These are phyloP conservation scores for Calonectria hongkongensis DNA, from an alignment of 2,329 filamentous ascomycete genomes.

Conservation along the genomic window DNA sequence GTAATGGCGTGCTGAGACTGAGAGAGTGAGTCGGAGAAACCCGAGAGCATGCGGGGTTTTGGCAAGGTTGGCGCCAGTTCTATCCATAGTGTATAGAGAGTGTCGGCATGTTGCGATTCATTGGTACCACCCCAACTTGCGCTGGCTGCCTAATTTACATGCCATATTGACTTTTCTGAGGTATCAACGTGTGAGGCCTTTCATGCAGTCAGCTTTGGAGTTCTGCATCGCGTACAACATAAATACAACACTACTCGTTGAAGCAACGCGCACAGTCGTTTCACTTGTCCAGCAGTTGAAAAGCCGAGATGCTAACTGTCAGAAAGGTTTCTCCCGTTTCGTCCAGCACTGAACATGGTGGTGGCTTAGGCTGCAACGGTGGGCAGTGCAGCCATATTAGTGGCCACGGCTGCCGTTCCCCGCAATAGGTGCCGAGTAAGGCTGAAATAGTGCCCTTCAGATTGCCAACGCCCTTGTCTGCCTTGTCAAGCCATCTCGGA, in stretches of 20 bases:
- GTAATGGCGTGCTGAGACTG: background rate
- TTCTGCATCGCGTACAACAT: background rate
- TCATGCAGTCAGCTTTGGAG: conserved; percentile 2
- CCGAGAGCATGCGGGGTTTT: background rate
- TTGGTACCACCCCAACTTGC: background rate
- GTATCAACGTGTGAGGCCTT: background rate
- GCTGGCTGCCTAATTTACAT: background rate
- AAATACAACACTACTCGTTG: background rate
- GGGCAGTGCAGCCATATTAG: background rate
- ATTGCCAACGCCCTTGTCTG: background rate
- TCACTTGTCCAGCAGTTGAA: background rate
- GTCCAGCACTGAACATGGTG: background rate
- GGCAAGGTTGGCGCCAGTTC: background rate
- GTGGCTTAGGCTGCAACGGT: conserved; percentile 14
- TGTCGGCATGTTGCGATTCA: background rate
- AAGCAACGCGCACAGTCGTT: background rate
- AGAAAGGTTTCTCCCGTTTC: background rate
- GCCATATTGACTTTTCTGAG: background rate
- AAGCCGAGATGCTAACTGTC: background rate
- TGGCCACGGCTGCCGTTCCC: background rate
- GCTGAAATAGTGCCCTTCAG: background rate
- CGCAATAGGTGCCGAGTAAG: background rate
- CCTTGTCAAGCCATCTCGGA: background rate
- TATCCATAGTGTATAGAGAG: background rate
- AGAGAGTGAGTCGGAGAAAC: background rate